A percentile compares a stretch with the other conserved stretches of the same genome.
Conservation (phyloP, 2,329 filamentous ascomycete genomes). For the Penicillium sp. region DNA sequence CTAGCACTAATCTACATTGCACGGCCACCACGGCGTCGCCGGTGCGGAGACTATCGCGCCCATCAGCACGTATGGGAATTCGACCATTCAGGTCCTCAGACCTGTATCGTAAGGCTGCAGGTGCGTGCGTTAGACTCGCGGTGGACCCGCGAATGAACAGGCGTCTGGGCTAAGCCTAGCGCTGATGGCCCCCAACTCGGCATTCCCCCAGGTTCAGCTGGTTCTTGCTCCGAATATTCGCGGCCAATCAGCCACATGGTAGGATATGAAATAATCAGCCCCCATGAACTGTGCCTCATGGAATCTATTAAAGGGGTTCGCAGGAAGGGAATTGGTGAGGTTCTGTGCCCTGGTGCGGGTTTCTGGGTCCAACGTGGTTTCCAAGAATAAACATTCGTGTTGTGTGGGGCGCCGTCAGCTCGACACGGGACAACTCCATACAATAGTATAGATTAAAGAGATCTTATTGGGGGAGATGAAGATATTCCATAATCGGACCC, state of each 20-base stretch:
- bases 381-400: constrained; percentile 1
- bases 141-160: constrained; percentile 13
- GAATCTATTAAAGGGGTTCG: background rate
- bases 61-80: constrained; percentile 6
- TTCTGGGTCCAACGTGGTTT: background rate
- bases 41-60: constrained; percentile 1
- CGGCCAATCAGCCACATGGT: background rate
- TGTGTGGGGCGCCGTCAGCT: constrained; percentile 2
- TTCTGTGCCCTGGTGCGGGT: background rate
- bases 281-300: background rate
- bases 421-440: background rate
- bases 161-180: background rate
- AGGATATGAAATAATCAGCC: constrained; percentile 3
- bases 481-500: background rate
- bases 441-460: background rate
- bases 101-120: constrained; percentile 24
- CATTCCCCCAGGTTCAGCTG: constrained; percentile 10
- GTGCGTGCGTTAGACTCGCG: constrained; percentile 19
- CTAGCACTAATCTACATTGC: background rate
- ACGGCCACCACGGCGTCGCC: constrained; percentile 3
- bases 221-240: background rate
- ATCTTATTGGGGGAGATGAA: background rate
- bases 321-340: background rate
- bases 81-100: background rate
- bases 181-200: constrained; percentile 18